These are phyloP conservation scores for Ormosia emarginata DNA, from an alignment of 306 rosid genomes.

Conservation along the genomic window DNA sequence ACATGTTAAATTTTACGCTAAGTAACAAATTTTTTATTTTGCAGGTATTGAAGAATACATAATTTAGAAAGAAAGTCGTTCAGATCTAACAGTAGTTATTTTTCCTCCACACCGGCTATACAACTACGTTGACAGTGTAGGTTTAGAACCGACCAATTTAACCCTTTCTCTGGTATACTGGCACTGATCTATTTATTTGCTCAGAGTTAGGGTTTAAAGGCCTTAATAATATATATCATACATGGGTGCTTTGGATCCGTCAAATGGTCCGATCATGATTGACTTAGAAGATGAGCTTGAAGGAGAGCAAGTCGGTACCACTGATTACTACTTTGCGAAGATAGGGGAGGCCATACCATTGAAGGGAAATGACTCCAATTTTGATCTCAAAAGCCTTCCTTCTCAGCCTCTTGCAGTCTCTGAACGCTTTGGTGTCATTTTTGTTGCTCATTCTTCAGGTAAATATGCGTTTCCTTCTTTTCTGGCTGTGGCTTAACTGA, in stretches of 20 bases:
- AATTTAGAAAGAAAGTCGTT: no score
- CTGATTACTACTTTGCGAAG: conserved; percentile 59
- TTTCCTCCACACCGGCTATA: no score
- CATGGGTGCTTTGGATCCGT: conserved; percentile 1
- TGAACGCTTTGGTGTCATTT: conserved; percentile 57
- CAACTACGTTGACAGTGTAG: neutral
- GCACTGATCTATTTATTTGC: neutral
- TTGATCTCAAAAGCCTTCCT: conserved; percentile 46
- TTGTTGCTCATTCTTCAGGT: conserved; percentile 66
- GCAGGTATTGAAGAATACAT: no score
- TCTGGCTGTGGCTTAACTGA: neutral
- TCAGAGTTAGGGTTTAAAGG: neutral
- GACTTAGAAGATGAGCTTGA: conserved; percentile 39
- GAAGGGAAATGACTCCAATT: conserved; percentile 34
- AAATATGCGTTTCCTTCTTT: neutral
- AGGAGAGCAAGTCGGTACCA: conserved; percentile 40
- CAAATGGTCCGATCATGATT: conserved; percentile 13
- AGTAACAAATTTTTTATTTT: no score
- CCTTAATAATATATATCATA: neutral
- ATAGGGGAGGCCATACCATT: conserved; percentile 71
- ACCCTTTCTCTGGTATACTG: neutral
- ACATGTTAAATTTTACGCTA: no score
- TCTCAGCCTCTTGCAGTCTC: conserved; percentile 80
- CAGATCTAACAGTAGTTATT: no score
- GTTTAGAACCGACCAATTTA: neutral